phyloP scores from a whole-genome alignment of 768 basidiomycete genomes.

The Gloeostereum incarnatum region DNA sequence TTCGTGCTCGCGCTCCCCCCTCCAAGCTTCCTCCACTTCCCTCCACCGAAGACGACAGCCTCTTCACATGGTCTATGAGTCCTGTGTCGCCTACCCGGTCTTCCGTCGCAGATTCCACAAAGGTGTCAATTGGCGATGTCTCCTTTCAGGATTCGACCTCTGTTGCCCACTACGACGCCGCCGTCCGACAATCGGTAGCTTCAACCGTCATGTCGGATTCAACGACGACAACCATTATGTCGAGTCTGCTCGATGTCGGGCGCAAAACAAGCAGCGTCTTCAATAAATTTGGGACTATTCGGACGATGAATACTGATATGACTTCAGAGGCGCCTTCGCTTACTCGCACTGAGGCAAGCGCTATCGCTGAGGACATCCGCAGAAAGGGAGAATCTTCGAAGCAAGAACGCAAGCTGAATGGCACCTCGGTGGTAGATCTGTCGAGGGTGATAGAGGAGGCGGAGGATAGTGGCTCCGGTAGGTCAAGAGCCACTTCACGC shows the following conservation, averaged over 20 bases:
- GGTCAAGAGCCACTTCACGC: constrained; percentile 12
- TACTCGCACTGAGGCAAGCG: constrained; percentile 53
- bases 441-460: constrained; percentile 66
- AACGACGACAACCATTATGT: constrained; percentile 38
- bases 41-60: constrained; percentile 19
- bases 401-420: constrained; percentile 55
- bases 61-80: constrained; percentile 16
- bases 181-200: constrained; percentile 52
- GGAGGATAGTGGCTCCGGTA: constrained; percentile 40
- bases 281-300: constrained; percentile 69
- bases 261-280: constrained; percentile 30
- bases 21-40: constrained; percentile 11
- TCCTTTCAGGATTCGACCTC: constrained; percentile 23
- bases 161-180: constrained; percentile 20
- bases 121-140: constrained; percentile 26
- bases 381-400: constrained; percentile 24
- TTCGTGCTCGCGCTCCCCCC: constrained; percentile 33
- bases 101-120: constrained; percentile 24
- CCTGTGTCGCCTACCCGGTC: constrained; percentile 17
- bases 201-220: constrained; percentile 54
- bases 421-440: constrained; percentile 50
- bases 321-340: constrained; percentile 69
- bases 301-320: constrained; percentile 75
- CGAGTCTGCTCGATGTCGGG: constrained; percentile 52
- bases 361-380: constrained; percentile 39